These are phyloP conservation scores for Boletus rex-veris DNA, from an alignment of 768 basidiomycete genomes.

Conservation along the genomic window DNA sequence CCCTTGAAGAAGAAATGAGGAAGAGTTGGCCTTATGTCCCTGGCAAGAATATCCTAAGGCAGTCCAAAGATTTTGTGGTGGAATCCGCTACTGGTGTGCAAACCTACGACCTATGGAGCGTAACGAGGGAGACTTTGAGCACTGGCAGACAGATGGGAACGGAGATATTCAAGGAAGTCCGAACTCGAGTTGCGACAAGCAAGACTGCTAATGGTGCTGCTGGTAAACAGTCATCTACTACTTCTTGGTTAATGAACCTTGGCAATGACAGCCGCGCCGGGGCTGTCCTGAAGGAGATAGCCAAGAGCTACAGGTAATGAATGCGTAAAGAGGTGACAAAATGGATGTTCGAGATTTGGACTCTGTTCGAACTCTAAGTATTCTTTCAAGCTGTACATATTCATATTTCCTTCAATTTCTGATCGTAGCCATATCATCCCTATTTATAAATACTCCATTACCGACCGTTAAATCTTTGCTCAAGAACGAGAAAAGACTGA, in stretches of 20 bases:
- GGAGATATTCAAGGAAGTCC: conserved; percentile 23
- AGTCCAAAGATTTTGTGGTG: conserved; percentile 9
- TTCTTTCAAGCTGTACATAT: conserved; percentile 1
- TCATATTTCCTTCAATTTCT: not conserved
- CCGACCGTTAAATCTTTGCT: not conserved
- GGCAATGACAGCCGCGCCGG: conserved; percentile 25
- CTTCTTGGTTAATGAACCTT: conserved; percentile 24
- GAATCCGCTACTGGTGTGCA: not conserved
- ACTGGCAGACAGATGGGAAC: conserved; percentile 15
- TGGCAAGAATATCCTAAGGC: conserved; percentile 12
- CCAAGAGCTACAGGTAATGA: not conserved
- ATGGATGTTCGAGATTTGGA: not conserved
- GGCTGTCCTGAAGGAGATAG: conserved; percentile 22
- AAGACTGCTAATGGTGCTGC: conserved; percentile 5
- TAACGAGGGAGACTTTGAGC: conserved; percentile 15
- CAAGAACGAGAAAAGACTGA: not conserved
- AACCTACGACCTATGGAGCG: conserved; percentile 14
- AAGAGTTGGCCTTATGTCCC: conserved; percentile 44
- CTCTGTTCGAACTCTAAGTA: not conserved
- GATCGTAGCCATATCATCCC: not conserved
- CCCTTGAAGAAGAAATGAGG: conserved; percentile 52
- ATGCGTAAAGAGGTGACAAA: not conserved
- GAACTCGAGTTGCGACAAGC: conserved; percentile 7
- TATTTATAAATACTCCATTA: not conserved
- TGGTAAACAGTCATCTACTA: conserved; percentile 14